Conservation (phyloP, 1,139 yeast species). For the Candida sanyaensis region DNA sequence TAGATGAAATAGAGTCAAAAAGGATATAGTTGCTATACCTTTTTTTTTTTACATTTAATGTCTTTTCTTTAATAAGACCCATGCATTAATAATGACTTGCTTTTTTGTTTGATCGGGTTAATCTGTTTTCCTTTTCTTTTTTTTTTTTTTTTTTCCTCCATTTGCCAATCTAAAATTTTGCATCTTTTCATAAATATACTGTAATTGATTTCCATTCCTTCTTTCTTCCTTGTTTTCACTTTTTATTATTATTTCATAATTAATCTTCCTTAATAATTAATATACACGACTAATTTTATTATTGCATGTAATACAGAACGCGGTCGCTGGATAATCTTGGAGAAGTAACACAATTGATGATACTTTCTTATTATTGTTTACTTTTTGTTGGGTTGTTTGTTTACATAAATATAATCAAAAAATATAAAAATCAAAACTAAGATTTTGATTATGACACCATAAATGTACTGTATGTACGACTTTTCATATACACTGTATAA, state of each 20-base stretch:
- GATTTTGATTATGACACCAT: too few species aligned
- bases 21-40: background rate
- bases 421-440: too few species aligned
- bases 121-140: background rate
- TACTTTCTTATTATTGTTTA: background rate
- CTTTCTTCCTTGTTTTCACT: background rate
- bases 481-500: too few species aligned
- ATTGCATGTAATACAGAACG: too few species aligned
- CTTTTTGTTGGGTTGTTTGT: too few species aligned
- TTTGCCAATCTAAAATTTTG: background rate
- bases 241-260: background rate
- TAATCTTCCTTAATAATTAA: slow-evolving; percentile 1
- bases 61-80: background rate
- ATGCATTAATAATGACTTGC: slow-evolving; percentile 1
- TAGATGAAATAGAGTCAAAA: slow-evolving; percentile 29
- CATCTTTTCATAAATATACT: background rate
- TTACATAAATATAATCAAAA: too few species aligned
- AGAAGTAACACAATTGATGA: too few species aligned
- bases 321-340: too few species aligned
- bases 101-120: background rate
- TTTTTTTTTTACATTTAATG: background rate
- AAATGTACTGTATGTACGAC: too few species aligned
- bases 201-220: background rate
- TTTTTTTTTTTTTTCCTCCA: too few species aligned
- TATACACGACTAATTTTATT: background rate